Evolutionary conservation across 192 early-diverging fungal genomes (phyloP).

Genomic region (Phlyctochytrium bullatum): DNA sequence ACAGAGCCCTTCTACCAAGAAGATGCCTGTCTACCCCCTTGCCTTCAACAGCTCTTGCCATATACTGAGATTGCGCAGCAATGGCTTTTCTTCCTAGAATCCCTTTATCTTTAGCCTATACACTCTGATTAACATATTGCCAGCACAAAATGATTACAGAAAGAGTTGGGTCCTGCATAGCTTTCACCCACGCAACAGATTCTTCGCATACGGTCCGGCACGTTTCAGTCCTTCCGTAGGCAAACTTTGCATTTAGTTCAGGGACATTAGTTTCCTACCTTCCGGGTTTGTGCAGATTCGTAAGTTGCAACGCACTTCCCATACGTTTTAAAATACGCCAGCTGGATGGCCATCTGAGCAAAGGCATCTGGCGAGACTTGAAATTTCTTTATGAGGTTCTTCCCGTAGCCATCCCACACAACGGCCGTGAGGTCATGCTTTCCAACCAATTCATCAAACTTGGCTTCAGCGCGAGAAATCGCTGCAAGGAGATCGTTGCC

Average conservation of each 20-base stretch:
- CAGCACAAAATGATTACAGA: too few relatives aligned
- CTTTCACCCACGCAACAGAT: conserved; percentile 75
- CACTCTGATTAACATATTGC: too few relatives aligned
- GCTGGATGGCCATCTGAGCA: conserved; percentile 89
- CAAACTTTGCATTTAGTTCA: conserved; percentile 53
- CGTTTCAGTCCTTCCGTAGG: conserved; percentile 93
- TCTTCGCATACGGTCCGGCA: conserved; percentile 78
- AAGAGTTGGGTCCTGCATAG: conserved; percentile 71
- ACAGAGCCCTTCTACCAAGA: conserved; percentile 35
- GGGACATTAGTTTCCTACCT: neutral
- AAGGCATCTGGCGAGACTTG: conserved; percentile 53
- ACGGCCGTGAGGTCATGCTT: conserved; percentile 81
- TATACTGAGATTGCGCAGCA: conserved; percentile 74
- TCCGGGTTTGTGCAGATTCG: conserved; percentile 89
- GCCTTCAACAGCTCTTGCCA: conserved; percentile 75
- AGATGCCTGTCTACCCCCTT: conserved; percentile 91
- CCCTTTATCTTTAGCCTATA: conserved; percentile 52
- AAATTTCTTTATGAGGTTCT: conserved; percentile 86
- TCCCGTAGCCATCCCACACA: conserved; percentile 87
- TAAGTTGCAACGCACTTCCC: conserved; percentile 80
- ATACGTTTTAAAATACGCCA: conserved; percentile 91
- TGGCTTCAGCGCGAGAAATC: conserved; percentile 65
- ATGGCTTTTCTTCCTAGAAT: conserved; percentile 73
- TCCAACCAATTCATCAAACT: conserved; percentile 77
- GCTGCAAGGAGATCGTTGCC: conserved; percentile 56